These are phyloP conservation scores for Quillaja saponaria DNA, from an alignment of 306 rosid genomes.

Conservation along the genomic window DNA sequence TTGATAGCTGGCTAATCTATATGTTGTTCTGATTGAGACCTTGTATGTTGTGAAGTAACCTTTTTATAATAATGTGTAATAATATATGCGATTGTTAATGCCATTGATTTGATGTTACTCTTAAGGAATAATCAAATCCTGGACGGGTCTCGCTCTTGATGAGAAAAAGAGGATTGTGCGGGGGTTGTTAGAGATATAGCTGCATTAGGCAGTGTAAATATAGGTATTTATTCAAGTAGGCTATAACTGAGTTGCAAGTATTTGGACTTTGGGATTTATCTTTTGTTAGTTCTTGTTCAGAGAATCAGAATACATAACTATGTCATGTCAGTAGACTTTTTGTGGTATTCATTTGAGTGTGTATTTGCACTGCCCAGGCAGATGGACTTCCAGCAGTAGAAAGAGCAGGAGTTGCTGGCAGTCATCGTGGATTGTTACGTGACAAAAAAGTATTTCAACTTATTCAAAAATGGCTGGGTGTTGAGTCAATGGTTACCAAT, in stretches of 20 bases:
- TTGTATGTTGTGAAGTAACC: too few relatives aligned
- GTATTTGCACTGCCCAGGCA: conserved; percentile 52
- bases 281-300: conserved; percentile 2
- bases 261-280: conserved; percentile 15
- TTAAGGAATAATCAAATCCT: too few relatives aligned
- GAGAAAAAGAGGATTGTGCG: not conserved
- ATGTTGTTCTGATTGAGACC: not conserved
- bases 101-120: too few relatives aligned
- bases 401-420: conserved; percentile 66
- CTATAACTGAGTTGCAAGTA: conserved; percentile 12
- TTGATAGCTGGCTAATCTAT: conserved; percentile 10
- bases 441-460: conserved; percentile 53
- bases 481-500: conserved; percentile 45
- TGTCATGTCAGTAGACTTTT: not conserved
- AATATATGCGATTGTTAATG: too few relatives aligned
- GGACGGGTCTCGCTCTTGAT: too few relatives aligned
- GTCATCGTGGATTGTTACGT: conserved; percentile 61
- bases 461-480: conserved; percentile 71
- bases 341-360: conserved; percentile 4
- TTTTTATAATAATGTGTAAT: too few relatives aligned
- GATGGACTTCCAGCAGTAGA: conserved; percentile 76
- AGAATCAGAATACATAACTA: too few relatives aligned
- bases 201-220: not conserved
- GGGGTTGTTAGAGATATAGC: conserved; percentile 7
- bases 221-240: conserved; percentile 10